A percentile compares a stretch with the other conserved stretches of the same genome.
Conservation (phyloP, 305 asterid genomes). For the Vinca major region DNA sequence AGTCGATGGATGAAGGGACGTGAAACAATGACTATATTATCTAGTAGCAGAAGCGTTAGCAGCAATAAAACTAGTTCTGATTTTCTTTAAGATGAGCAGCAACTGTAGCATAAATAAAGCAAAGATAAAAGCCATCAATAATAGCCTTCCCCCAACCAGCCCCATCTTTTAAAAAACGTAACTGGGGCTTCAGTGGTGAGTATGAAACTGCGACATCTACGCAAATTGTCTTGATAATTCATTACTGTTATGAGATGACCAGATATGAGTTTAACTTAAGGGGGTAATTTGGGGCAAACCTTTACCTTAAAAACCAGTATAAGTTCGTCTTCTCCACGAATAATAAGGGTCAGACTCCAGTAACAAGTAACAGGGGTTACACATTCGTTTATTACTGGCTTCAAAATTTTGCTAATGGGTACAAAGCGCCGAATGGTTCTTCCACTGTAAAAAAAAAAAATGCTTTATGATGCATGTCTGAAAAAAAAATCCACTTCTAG, state of each 20-base stretch:
- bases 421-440: slow-evolving; percentile 48
- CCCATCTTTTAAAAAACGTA: no score
- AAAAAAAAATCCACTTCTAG: not conserved
- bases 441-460: slow-evolving; percentile 46
- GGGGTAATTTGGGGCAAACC: not conserved
- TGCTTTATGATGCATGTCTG: not conserved
- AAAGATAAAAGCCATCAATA: not conserved
- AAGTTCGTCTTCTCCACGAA: slow-evolving; percentile 64
- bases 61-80: not conserved
- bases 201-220: not conserved
- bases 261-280: not conserved
- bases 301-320: slow-evolving; percentile 74
- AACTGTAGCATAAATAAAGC: not conserved
- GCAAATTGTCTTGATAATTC: not conserved
- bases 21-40: not conserved
- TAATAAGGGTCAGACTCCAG: slow-evolving; percentile 73
- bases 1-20: not conserved
- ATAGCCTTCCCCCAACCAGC: not conserved
- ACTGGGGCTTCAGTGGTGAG: not conserved
- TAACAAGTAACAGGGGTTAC: slow-evolving; percentile 94
- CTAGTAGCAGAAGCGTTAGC: not conserved
- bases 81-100: not conserved
- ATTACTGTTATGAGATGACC: not conserved
- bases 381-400: slow-evolving; percentile 81
- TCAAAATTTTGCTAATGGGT: slow-evolving; percentile 60